Evolutionary conservation across 192 early-diverging fungal species (phyloP), one percentile per base, ranked within the genome.

Genomic region (Glomus cerebriforme): DNA sequence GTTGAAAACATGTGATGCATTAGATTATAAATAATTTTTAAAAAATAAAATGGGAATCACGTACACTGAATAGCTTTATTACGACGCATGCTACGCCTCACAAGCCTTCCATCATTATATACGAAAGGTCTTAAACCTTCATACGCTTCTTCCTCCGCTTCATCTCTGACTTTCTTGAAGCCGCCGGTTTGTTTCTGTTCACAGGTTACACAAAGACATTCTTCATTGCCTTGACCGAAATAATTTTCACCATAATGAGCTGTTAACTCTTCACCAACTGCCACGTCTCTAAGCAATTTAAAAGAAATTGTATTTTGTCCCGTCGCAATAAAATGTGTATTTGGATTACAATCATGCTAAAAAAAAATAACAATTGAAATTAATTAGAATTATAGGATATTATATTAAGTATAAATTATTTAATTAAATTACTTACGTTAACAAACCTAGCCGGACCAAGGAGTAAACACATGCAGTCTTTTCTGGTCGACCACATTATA

Each of bases 361-460:
- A 32, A 35, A 72, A 0, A 66, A 75, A 58, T 62, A 80, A 34
- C 76, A 10, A 78, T 64, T 24, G 73, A 45, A 64, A 65, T 22
- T 54, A 77, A 58, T 73, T 63, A 35, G 9, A n/a, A 63, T 13
- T 22, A 68, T 47, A 37, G 12, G 24, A 77, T 39, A 35, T 37
- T 15, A 12, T 22, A 3, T n/a, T n/a, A n/a, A n/a, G n/a, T n/a
- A n/a, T n/a, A n/a, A n/a, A n/a, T n/a, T n/a, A n/a, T n/a, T n/a
- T n/a, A n/a, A n/a, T n/a, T 27, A 17, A 7, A 35, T 27, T 47
- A 49, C 82, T 81, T 87, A 88, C 87, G 65, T 91, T 91, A 12
- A 91, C 87, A 81, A 91, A 91, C 27, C 90, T 83, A 4, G 88
- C 90, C 24, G 90, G 90, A 17, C 90, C 90, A 4, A 91, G 80